Evolutionary conservation across 225 moss, liverwort and hornwort species (phyloP).

Genomic region (Marchantia polymorpha): DNA sequence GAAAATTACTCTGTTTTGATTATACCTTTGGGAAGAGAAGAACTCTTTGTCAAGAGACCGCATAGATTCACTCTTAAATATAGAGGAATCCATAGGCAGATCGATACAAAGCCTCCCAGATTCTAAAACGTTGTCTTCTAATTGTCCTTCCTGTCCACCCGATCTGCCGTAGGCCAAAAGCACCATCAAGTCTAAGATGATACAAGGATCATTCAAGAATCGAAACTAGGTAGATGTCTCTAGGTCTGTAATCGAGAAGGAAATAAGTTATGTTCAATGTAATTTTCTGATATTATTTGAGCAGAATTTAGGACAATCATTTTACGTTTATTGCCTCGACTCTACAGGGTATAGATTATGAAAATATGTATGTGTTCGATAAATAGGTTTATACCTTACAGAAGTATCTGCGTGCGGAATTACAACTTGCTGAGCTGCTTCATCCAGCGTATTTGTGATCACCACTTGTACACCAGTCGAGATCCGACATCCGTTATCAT

Average conservation of each 20-base stretch:
- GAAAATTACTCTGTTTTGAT: background rate
- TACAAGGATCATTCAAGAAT: background rate
- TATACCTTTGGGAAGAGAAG: conserved; percentile 45
- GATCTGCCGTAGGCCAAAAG: conserved; percentile 23
- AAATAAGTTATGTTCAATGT: no score
- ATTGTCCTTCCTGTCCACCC: conserved; percentile 1
- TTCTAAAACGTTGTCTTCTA: background rate
- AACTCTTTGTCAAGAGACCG: conserved; percentile 39
- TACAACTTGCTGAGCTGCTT: background rate
- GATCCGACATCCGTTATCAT: background rate
- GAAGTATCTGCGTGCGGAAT: background rate
- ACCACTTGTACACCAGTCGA: background rate
- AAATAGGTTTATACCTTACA: background rate
- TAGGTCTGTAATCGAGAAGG: no score
- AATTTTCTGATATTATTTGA: no score
- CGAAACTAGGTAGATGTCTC: background rate
- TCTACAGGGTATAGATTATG: no score
- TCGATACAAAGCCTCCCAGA: conserved; percentile 43
- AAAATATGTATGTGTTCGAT: no score
- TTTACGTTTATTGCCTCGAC: no score
- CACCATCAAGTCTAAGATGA: background rate
- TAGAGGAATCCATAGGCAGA: conserved; percentile 38
- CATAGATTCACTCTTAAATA: conserved; percentile 33
- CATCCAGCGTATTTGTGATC: background rate
- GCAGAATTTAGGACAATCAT: no score